These are phyloP conservation scores for Colletotrichum tropicicola DNA, from an alignment of 2,329 filamentous ascomycete species.

Conservation along the genomic window DNA sequence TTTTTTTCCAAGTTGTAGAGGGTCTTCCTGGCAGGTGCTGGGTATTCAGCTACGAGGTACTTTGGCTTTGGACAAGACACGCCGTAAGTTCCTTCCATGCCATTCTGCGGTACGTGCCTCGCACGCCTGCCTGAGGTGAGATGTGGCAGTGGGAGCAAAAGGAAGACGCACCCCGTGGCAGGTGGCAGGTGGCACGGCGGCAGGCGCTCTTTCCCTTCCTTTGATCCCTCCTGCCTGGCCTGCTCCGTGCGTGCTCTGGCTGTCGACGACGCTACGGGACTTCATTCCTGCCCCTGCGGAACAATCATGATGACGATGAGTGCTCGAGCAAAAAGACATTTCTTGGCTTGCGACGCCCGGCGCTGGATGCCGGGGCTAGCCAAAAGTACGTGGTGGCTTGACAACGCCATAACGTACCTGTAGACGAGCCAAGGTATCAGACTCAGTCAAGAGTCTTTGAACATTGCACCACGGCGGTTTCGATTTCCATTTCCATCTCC, in stretches of 20 bases:
- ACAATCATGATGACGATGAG: neutral
- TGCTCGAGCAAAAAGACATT: neutral
- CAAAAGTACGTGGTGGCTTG: constrained; percentile 10
- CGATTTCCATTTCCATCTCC: neutral
- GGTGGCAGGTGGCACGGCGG: too few relatives aligned
- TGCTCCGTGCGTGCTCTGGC: neutral
- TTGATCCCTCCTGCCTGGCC: neutral
- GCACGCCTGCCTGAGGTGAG: too few relatives aligned
- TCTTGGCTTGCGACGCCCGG: constrained; percentile 14
- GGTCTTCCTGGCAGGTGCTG: too few relatives aligned
- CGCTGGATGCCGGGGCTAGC: constrained; percentile 26
- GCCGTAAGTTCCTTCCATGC: too few relatives aligned
- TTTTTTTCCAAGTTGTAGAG: too few relatives aligned
- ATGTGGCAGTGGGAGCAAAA: too few relatives aligned
- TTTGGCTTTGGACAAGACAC: too few relatives aligned
- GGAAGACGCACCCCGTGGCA: neutral
- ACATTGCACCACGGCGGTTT: neutral
- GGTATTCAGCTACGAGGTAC: too few relatives aligned
- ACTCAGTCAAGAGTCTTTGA: constrained; percentile 3
- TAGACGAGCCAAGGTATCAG: neutral
- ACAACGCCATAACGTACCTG: neutral
- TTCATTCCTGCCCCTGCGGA: neutral
- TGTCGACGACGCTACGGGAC: neutral
- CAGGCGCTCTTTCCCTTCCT: too few relatives aligned
- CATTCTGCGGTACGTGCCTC: too few relatives aligned